phyloP scores from a whole-genome alignment of 768 basidiomycete species.

The Russula ochroleuca region DNA sequence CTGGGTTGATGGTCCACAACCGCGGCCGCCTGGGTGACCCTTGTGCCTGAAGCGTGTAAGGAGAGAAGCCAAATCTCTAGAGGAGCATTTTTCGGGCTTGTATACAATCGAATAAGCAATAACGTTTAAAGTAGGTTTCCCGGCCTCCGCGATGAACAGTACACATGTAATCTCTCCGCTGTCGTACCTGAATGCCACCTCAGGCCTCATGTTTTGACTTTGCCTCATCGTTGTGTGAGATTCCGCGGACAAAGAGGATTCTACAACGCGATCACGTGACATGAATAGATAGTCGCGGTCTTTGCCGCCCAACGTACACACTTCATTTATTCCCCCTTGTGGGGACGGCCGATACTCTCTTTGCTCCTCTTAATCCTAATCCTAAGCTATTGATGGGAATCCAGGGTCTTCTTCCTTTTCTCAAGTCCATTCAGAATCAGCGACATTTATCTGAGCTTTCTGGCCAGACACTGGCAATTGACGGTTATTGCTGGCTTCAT shows the following conservation, averaged over 20 bases:
- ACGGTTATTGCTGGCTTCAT: slow-evolving; percentile 94
- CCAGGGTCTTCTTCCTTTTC: slow-evolving; percentile 78
- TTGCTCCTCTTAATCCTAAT: background rate
- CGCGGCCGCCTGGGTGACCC: background rate
- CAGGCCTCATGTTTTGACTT: background rate
- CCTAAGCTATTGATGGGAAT: slow-evolving; percentile 70
- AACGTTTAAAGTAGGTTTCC: background rate
- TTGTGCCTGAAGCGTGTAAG: background rate
- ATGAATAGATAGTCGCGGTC: background rate
- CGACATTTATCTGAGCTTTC: slow-evolving; percentile 75
- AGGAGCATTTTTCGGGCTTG: background rate
- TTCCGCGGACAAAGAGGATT: background rate
- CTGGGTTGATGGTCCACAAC: slow-evolving; percentile 50
- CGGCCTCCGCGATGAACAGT: too few species aligned
- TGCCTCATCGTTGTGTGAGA: background rate
- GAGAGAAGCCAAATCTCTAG: background rate
- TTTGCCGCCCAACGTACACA: background rate
- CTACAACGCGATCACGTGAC: slow-evolving; percentile 18
- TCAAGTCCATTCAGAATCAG: slow-evolving; percentile 83
- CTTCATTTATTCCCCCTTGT: slow-evolving; percentile 4
- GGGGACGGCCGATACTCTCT: background rate
- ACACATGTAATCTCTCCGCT: too few species aligned
- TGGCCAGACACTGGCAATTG: slow-evolving; percentile 84
- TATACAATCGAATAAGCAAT: slow-evolving; percentile 3
- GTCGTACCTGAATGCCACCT: background rate